Conservation (phyloP, 225 moss, liverwort and hornwort species). For the Straminergon stramineum region DNA sequence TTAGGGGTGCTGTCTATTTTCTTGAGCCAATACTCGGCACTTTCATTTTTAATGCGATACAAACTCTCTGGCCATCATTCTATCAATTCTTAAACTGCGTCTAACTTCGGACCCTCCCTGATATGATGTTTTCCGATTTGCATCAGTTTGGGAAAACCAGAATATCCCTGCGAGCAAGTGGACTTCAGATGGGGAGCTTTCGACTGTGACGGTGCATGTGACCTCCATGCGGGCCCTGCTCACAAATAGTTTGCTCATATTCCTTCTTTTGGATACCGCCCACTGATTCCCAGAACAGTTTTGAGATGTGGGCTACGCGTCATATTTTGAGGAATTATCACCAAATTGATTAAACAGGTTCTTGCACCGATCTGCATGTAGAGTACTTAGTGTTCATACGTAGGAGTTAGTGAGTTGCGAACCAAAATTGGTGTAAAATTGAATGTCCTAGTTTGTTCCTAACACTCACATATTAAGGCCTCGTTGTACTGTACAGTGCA, state of each 20-base stretch:
- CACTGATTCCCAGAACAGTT: not conserved
- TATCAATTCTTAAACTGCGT: not conserved
- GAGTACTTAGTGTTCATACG: not conserved
- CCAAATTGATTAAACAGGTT: not conserved
- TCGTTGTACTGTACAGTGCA: not conserved
- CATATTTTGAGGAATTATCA: not conserved
- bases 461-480: not conserved
- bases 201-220: slow-evolving; percentile 29
- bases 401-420: not conserved
- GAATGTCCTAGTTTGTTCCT: not conserved
- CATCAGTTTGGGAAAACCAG: slow-evolving; percentile 29
- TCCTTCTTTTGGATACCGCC: not conserved
- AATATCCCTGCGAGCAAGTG: slow-evolving; percentile 16
- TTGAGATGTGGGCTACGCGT: not conserved
- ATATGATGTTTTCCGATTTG: not conserved
- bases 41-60: not conserved
- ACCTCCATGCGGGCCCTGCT: not conserved
- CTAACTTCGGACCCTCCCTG: not conserved
- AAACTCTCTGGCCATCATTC: not conserved
- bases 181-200: slow-evolving; percentile 17
- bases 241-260: not conserved
- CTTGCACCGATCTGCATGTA: not conserved
- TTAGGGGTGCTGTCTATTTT: not conserved
- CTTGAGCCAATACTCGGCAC: not conserved
- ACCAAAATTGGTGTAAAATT: not conserved